phyloP scores from a whole-genome alignment of 1,284 basidiomycete genomes.

The Apiotrichum domesticum region DNA sequence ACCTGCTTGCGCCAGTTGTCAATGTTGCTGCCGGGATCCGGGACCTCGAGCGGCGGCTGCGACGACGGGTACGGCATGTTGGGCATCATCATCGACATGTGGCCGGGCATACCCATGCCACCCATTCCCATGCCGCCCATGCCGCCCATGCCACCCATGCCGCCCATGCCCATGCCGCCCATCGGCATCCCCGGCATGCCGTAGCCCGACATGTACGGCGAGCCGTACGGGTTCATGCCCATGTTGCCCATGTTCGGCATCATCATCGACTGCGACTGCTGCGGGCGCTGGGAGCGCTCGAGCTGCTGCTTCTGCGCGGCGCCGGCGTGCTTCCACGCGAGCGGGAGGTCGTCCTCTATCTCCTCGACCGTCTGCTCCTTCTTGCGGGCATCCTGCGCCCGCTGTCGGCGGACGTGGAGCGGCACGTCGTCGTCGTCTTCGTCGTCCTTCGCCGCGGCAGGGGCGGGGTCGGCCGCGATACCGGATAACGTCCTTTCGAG shows the following conservation, averaged over 20 bases:
- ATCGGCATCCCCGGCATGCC: conserved; percentile 5
- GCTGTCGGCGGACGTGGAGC: conserved; percentile 13
- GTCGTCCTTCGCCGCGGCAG: neutral
- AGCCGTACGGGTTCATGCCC: neutral
- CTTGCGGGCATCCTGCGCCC: neutral
- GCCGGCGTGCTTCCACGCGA: conserved; percentile 35
- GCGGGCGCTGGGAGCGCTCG: neutral
- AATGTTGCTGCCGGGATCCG: conserved; percentile 18
- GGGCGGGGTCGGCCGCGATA: neutral
- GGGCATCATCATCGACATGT: conserved; percentile 10
- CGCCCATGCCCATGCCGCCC: conserved; percentile 11
- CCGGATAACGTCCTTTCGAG: neutral
- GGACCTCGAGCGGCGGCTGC: conserved; percentile 3
- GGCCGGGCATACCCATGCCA: neutral
- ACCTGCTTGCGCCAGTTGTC: conserved; percentile 20
- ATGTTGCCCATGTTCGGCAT: conserved; percentile 7
- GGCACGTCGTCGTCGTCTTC: conserved; percentile 33
- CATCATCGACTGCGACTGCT: conserved; percentile 5
- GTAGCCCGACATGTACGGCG: conserved; percentile 4
- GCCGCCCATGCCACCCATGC: neutral
- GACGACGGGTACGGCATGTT: neutral
- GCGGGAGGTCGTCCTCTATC: conserved; percentile 39
- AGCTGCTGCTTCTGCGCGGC: conserved; percentile 14
- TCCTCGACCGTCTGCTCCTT: conserved; percentile 14
- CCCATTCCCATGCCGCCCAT: conserved; percentile 7